Evolutionary conservation across 768 basidiomycete genomes (phyloP).

Genomic region (Amanita jacksonii): DNA sequence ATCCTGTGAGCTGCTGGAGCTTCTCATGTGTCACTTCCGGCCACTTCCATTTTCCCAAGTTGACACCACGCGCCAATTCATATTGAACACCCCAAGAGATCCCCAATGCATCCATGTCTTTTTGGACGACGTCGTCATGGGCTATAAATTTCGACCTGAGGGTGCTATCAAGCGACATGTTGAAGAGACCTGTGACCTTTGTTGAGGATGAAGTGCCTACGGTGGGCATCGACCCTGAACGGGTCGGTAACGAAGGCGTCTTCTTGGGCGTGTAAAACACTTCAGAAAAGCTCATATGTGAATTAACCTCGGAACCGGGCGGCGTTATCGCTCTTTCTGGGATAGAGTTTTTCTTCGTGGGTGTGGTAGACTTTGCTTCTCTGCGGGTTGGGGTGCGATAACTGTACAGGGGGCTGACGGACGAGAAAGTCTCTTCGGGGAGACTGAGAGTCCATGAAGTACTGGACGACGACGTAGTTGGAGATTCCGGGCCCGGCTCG

Average conservation of each 20-base stretch:
- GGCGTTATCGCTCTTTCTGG: background rate
- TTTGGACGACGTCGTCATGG: constrained; percentile 25
- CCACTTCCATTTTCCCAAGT: constrained; percentile 31
- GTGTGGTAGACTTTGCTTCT: background rate
- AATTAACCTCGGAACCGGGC: background rate
- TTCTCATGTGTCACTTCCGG: constrained; percentile 20
- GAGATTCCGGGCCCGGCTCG: background rate
- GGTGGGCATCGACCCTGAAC: background rate
- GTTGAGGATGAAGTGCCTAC: background rate
- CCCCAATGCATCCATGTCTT: constrained; percentile 23
- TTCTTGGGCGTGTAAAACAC: background rate
- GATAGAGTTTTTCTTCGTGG: too few species aligned
- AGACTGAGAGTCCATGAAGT: background rate
- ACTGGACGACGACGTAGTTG: background rate
- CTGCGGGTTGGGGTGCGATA: background rate
- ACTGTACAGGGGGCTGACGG: background rate
- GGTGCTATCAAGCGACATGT: constrained; percentile 15
- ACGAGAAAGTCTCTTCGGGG: constrained; percentile 1
- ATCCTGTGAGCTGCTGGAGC: constrained; percentile 20
- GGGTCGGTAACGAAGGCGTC: background rate
- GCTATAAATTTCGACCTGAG: constrained; percentile 23
- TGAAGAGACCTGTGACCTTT: background rate
- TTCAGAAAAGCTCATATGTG: background rate
- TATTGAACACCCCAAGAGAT: constrained; percentile 40
- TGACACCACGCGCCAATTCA: constrained; percentile 35